These are phyloP conservation scores for Nemania sp. DNA, from an alignment of 2,329 filamentous ascomycete genomes.

Conservation along the genomic window DNA sequence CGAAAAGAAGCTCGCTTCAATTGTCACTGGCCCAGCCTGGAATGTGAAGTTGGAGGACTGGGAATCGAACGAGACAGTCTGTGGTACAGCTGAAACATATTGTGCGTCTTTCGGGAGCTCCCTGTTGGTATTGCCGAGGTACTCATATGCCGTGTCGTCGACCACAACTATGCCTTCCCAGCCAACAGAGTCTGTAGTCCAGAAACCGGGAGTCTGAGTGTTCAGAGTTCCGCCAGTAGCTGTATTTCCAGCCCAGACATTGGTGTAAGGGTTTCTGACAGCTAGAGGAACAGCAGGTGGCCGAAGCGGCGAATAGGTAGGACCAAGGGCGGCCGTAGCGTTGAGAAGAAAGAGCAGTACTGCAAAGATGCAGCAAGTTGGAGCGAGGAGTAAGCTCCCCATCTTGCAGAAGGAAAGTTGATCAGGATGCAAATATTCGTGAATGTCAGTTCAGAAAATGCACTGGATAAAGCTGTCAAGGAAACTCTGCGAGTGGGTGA, in stretches of 20 bases:
- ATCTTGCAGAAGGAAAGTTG: neutral
- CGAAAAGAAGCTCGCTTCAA: slow-evolving; percentile 64
- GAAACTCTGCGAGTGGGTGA: no score
- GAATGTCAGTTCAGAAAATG: neutral
- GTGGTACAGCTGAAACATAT: slow-evolving; percentile 46
- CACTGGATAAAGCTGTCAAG: no score
- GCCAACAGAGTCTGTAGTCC: slow-evolving; percentile 61
- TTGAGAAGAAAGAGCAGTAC: neutral
- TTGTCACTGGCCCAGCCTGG: slow-evolving; percentile 36
- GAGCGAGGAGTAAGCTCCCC: neutral
- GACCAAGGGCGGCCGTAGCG: neutral
- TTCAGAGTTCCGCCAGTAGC: slow-evolving; percentile 74
- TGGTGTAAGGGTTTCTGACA: slow-evolving; percentile 62
- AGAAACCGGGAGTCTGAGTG: slow-evolving; percentile 78
- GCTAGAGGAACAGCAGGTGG: slow-evolving; percentile 61
- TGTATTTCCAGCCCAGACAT: slow-evolving; percentile 60
- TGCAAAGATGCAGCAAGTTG: neutral
- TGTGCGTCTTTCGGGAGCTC: slow-evolving; percentile 42
- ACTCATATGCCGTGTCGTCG: slow-evolving; percentile 47
- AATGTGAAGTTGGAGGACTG: slow-evolving; percentile 55
- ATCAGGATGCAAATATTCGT: neutral
- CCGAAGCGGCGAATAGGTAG: slow-evolving; percentile 52
- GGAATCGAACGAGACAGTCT: slow-evolving; percentile 49
- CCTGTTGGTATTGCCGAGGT: slow-evolving; percentile 51
- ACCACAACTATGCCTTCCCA: slow-evolving; percentile 54